These are phyloP conservation scores for Pythium oligandrum DNA, from an alignment of 352 stramenopile genomes.

Conservation along the genomic window DNA sequence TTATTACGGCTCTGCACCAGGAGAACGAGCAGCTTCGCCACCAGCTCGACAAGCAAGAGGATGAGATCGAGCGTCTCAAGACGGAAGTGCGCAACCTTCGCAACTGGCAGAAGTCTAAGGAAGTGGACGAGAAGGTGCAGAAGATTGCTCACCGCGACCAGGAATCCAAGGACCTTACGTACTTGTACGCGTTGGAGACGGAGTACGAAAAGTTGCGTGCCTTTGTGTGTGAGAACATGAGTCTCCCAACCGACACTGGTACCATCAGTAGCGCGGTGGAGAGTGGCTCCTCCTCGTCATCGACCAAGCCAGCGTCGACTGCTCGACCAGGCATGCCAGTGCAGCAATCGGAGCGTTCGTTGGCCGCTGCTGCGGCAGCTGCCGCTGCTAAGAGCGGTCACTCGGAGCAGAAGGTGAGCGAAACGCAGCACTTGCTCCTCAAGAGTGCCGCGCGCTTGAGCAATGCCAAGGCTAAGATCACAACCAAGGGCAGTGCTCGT, in stretches of 20 bases:
- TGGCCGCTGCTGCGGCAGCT: background rate
- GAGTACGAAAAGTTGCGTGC: slow-evolving; percentile 81
- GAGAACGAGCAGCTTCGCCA: slow-evolving; percentile 77
- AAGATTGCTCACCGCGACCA: slow-evolving; percentile 83
- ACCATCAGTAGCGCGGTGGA: slow-evolving; percentile 22
- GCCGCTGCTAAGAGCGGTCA: slow-evolving; percentile 14
- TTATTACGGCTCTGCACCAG: slow-evolving; percentile 81
- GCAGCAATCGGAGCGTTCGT: slow-evolving; percentile 25
- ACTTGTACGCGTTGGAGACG: slow-evolving; percentile 67
- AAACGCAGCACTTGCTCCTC: slow-evolving; percentile 63
- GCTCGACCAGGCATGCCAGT: slow-evolving; percentile 8
- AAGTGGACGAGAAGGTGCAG: slow-evolving; percentile 84
- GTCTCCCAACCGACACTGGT: slow-evolving; percentile 65
- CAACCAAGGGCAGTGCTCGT: slow-evolving; percentile 68
- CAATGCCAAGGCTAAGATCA: slow-evolving; percentile 67
- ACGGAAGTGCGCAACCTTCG: slow-evolving; percentile 73
- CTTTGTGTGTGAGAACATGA: slow-evolving; percentile 75
- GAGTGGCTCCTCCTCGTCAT: background rate
- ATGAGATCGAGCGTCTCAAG: slow-evolving; percentile 73
- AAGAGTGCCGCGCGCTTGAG: slow-evolving; percentile 64
- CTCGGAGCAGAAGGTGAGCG: slow-evolving; percentile 45
- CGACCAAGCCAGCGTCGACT: slow-evolving; percentile 10
- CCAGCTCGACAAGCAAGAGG: slow-evolving; percentile 69
- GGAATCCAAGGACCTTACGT: slow-evolving; percentile 81
- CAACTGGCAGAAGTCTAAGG: slow-evolving; percentile 84